phyloP scores from a whole-genome alignment of 2,329 filamentous ascomycete genomes.

The Teratosphaeria nubilosa region DNA sequence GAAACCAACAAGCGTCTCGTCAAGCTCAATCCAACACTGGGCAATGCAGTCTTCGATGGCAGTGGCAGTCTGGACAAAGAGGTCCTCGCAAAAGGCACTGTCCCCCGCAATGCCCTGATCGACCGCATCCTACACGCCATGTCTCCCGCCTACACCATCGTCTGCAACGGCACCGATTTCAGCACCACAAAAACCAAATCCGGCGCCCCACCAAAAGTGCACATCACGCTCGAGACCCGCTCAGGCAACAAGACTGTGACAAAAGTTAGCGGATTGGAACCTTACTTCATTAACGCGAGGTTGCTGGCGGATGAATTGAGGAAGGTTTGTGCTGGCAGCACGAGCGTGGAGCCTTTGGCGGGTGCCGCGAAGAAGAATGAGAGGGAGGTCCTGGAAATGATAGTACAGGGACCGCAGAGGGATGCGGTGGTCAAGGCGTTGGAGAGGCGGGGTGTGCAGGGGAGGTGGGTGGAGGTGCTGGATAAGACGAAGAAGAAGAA shows the following conservation, averaged over 20 bases:
- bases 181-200: constrained; percentile 48
- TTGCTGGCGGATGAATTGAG: constrained; percentile 55
- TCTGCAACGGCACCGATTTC: constrained; percentile 36
- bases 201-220: constrained; percentile 50
- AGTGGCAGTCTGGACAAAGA: constrained; percentile 44
- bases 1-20: constrained; percentile 51
- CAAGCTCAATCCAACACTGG: constrained; percentile 51
- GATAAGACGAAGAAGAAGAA: constrained; percentile 62
- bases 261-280: constrained; percentile 51
- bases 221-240: constrained; percentile 52
- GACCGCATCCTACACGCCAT: constrained; percentile 49
- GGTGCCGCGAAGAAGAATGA: constrained; percentile 52
- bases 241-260: constrained; percentile 57
- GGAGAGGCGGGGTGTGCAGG: constrained; percentile 47
- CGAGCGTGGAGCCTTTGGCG: constrained; percentile 51
- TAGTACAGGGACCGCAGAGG: constrained; percentile 58
- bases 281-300: constrained; percentile 50
- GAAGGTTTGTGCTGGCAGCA: constrained; percentile 58
- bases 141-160: constrained; percentile 47
- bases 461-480: constrained; percentile 52
- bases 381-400: constrained; percentile 54
- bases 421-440: constrained; percentile 51
- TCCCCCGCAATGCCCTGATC: constrained; percentile 50
- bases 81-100: constrained; percentile 46
- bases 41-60: constrained; percentile 50